A percentile compares a stretch with the other conserved stretches of the same genome.
Evolutionary conservation across 2,329 filamentous ascomycete species (phyloP).

Genomic region (Neonectria sp.): DNA sequence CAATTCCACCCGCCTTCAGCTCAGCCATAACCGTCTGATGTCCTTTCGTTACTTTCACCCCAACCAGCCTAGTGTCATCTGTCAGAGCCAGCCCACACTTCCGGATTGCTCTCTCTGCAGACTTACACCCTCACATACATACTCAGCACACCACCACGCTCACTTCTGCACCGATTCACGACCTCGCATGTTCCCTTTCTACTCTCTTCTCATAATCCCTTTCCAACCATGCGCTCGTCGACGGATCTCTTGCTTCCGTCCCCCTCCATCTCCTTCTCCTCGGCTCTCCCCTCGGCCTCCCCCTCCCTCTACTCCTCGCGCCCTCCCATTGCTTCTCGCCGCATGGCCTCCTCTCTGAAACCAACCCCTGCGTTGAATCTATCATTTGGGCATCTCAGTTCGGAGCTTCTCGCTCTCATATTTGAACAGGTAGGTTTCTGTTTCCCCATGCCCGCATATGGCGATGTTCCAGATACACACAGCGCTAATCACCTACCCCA

Average conservation of each 20-base stretch:
- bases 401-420: slow-evolving; percentile 60
- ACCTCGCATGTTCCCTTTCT: slow-evolving; percentile 19
- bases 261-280: slow-evolving; percentile 39
- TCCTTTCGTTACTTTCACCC: slow-evolving; percentile 50
- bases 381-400: slow-evolving; percentile 54
- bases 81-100: slow-evolving; percentile 31
- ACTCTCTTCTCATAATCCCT: slow-evolving; percentile 10
- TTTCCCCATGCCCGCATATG: not conserved
- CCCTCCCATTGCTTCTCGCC: slow-evolving; percentile 29
- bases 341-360: slow-evolving; percentile 41
- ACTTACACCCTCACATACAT: slow-evolving; percentile 32
- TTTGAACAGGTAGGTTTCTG: slow-evolving; percentile 56
- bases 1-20: slow-evolving; percentile 38
- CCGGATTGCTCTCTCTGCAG: slow-evolving; percentile 13
- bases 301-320: slow-evolving; percentile 27
- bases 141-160: slow-evolving; percentile 21
- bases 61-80: slow-evolving; percentile 48
- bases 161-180: slow-evolving; percentile 10
- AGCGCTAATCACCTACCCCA: slow-evolving; percentile 43
- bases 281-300: slow-evolving; percentile 30
- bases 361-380: slow-evolving; percentile 21
- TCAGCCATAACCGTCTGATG: slow-evolving; percentile 35
- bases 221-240: slow-evolving; percentile 41
- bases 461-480: not conserved
- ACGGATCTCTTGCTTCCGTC: slow-evolving; percentile 41